phyloP scores from a whole-genome alignment of 1,284 basidiomycete species.

The Schizophyllum amplum region DNA sequence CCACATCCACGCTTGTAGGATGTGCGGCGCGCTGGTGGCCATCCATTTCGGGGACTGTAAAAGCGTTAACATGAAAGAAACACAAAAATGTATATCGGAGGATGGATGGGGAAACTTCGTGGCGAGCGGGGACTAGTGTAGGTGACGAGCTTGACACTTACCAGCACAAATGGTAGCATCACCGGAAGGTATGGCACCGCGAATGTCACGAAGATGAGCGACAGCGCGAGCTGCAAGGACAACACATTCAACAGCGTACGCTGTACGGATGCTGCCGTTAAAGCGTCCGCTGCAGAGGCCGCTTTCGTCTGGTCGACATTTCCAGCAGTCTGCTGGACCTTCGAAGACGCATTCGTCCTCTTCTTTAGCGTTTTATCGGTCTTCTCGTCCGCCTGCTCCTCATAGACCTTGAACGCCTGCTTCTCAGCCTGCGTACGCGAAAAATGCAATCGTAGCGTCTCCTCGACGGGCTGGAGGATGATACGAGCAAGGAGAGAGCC shows the following conservation, averaged over 20 bases:
- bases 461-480: conserved; percentile 89
- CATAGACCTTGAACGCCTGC: background rate
- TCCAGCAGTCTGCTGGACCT: conserved; percentile 10
- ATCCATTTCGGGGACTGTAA: conserved; percentile 14
- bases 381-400: background rate
- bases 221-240: conserved; percentile 60
- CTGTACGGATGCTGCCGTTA: conserved; percentile 14
- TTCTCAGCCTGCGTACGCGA: conserved; percentile 28
- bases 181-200: conserved; percentile 68
- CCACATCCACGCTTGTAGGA: conserved; percentile 72
- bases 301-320: conserved; percentile 7
- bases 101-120: too few relatives aligned
- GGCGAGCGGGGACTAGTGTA: too few relatives aligned
- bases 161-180: conserved; percentile 58
- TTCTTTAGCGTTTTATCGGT: background rate
- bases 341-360: conserved; percentile 37
- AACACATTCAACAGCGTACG: conserved; percentile 46
- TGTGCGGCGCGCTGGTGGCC: conserved; percentile 62
- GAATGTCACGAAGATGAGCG: conserved; percentile 68
- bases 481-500: conserved; percentile 88
- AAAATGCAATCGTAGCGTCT: conserved; percentile 82
- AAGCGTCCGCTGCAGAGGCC: conserved; percentile 2
- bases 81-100: too few relatives aligned
- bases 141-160: conserved; percentile 51
- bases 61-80: background rate